Evolutionary conservation across 2,329 filamentous ascomycete genomes (phyloP).

Genomic region (Zopfia rhizophila): DNA sequence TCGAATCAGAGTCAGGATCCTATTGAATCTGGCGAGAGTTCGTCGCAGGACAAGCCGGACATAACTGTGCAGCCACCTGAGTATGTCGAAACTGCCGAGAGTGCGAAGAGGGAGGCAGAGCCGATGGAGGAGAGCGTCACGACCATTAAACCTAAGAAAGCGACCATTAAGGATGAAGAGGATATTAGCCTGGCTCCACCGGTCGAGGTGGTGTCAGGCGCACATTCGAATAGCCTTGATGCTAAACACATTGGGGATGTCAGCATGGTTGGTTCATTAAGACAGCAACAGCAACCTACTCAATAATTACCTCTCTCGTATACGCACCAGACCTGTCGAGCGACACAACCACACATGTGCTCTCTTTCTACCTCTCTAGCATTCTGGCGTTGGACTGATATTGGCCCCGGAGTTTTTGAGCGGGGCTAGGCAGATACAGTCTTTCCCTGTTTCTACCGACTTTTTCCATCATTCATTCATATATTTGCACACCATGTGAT

Average conservation of each 20-base stretch:
- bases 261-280: conserved; percentile 36
- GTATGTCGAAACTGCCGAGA: conserved; percentile 3
- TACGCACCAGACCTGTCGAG: too few species aligned
- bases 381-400: too few species aligned
- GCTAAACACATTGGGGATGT: conserved; percentile 49
- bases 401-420: too few species aligned
- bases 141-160: conserved; percentile 38
- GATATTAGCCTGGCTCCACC: conserved; percentile 38
- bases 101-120: conserved; percentile 9
- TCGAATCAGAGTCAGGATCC: conserved; percentile 14
- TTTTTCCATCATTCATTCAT: too few species aligned
- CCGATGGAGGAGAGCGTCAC: conserved; percentile 37
- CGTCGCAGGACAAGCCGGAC: conserved; percentile 22
- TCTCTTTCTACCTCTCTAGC: too few species aligned
- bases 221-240: conserved; percentile 35
- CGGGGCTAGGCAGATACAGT: too few species aligned
- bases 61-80: conserved; percentile 21
- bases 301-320: too few species aligned
- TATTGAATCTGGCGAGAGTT: conserved; percentile 36
- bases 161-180: conserved; percentile 30
- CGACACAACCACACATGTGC: too few species aligned
- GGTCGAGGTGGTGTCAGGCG: conserved; percentile 29
- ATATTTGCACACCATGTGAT: too few species aligned
- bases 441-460: too few species aligned
- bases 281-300: conserved; percentile 36